Base-by-base conservation (phyloP, 2,329 filamentous ascomycete genomes). In the Fusarium sp. region DNA sequence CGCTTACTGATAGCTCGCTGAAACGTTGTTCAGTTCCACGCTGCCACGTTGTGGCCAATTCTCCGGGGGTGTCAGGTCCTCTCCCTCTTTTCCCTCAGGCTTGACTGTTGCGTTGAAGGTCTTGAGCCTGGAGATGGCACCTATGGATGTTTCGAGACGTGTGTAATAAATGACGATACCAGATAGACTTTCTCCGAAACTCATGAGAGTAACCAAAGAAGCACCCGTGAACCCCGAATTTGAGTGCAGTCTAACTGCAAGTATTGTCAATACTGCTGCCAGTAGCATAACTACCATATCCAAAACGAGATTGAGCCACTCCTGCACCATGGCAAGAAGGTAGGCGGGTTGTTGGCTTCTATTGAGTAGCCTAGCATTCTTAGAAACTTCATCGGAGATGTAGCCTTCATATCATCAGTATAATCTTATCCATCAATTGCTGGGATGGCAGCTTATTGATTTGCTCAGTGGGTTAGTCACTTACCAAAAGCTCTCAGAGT, bases 401-500 rank as follows among this genome's bases (percentile, higher is more conserved):
- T 53, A 65, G 1, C 62, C 62, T 65, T 15, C 1, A 7, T 8
- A 18, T 20, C 11, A 20, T 42, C 11, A 26, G 22, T 20, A 35
- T 32, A 12, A 20, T 30, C 30, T 5, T 18, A 20, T 76, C 1
- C 78, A 75, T 7, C 14, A 9, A 6, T 22, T 58, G 5, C n/a
- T 5, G 15, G 11, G 3, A 4, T 51, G 9, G 24, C 17, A 51
- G 17, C 13, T 22, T 1, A 8, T 39, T 39, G 14, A 53, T 11
- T 85, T 80, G 0, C 73, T 57, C 4, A 1, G 20, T 9, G 10
- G 24, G 20, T 3, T 5, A 17, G 24, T 5, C 35, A 45, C 88
- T 88, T 90, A 8, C 86, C 86, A 70, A 90, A 90, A 8, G 89
- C 88, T 22, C 89, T 84, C 24, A 91, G 83, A 0, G 89, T 90